Percentiles rank a stretch among this genome's conserved stretches.
These are phyloP conservation scores for Fusarium sp. DNA, from an alignment of 2,329 filamentous ascomycete species.

Conservation along the genomic window DNA sequence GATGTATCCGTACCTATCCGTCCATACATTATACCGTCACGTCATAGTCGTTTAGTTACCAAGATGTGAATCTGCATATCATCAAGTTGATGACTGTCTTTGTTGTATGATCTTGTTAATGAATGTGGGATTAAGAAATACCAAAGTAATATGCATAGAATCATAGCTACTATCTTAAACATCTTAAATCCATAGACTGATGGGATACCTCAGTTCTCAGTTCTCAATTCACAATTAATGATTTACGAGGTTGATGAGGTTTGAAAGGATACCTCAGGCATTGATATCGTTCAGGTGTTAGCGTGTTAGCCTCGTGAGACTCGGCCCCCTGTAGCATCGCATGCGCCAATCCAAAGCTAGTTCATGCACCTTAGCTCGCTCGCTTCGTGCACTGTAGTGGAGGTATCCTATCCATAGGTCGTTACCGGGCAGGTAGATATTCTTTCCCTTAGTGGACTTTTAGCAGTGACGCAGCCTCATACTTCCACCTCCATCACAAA, in stretches of 20 bases:
- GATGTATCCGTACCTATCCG: neutral
- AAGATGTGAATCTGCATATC: neutral
- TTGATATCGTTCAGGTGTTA: neutral
- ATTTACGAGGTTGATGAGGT: neutral
- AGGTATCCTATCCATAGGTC: conserved; percentile 24
- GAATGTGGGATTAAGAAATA: neutral
- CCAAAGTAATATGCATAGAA: neutral
- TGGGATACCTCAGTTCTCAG: neutral
- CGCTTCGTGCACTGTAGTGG: conserved; percentile 27
- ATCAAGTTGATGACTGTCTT: neutral
- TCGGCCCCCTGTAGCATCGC: neutral
- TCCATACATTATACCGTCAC: neutral
- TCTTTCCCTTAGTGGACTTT: conserved; percentile 30
- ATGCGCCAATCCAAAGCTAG: conserved; percentile 34
- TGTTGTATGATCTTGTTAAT: neutral
- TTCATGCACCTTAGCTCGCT: conserved; percentile 32
- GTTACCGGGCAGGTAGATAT: neutral
- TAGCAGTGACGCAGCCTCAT: conserved; percentile 41
- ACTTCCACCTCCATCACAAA: conserved; percentile 12
- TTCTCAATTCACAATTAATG: neutral
- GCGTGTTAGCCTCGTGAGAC: conserved; percentile 35
- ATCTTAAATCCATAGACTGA: neutral
- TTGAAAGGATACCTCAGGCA: conserved; percentile 38
- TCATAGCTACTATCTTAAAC: neutral
- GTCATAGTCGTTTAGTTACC: neutral